Conservation (phyloP, 176 grass and related monocot genomes). For the Bolboschoenus planiculmis region DNA sequence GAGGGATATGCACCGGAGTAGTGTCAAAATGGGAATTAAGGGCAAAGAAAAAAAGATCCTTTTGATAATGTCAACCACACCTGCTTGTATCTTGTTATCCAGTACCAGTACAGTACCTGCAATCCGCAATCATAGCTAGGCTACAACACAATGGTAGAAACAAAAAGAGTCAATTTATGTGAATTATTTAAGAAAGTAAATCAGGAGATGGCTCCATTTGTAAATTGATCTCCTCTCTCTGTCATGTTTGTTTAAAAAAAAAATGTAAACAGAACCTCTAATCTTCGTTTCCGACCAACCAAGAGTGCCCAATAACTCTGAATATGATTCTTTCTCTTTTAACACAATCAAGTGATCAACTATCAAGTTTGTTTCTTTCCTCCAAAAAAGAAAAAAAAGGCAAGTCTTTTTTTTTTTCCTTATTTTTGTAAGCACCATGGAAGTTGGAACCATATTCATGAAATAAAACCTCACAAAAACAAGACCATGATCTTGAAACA, state of each 20-base stretch:
- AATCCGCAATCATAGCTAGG: background rate
- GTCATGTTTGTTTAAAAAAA: background rate
- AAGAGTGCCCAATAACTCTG: background rate
- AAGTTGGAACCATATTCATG: background rate
- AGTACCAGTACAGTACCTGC: background rate
- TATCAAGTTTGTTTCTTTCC: background rate
- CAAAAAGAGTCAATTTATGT: background rate
- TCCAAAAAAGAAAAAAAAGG: no score
- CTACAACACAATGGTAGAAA: background rate
- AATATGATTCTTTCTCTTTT: background rate
- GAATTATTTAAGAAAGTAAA: background rate
- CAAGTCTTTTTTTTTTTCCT: background rate
- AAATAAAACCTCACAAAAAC: background rate
- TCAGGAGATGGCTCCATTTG: background rate
- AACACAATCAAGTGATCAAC: background rate
- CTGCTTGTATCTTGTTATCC: background rate
- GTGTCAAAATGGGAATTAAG: background rate
- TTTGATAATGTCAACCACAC: background rate
- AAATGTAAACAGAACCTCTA: background rate
- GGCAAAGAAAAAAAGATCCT: background rate
- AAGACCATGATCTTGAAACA: background rate
- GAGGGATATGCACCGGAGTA: background rate
- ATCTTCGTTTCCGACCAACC: background rate
- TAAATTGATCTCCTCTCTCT: background rate
- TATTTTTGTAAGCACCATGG: background rate